Base-by-base conservation (phyloP, 495 filamentous ascomycete genomes). In the Xylaria flabelliformis region DNA sequence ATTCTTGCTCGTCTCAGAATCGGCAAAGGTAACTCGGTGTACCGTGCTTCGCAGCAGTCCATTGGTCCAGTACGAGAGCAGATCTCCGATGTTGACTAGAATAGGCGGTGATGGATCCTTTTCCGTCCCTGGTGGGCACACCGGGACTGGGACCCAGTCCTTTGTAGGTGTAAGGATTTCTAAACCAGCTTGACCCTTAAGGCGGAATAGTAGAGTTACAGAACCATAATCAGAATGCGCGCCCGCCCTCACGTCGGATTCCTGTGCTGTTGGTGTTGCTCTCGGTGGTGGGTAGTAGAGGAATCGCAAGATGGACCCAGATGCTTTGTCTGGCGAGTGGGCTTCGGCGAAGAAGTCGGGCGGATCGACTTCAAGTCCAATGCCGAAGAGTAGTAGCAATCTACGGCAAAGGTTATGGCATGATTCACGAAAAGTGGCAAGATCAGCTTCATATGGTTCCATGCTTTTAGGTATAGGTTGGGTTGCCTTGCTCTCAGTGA, bases 191-290 rank as follows among this genome's bases (percentile, higher is more conserved):
- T 97, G 93, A 1, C 91, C 91, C 9, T 89, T 88, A 1, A 92
- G 88, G 75, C 95, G 94, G 82, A 98, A 98, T 21, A 98, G 87
- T 0, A 97, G 84, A 0, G 95, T 97, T 62, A 97, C 83, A 2
- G 90, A 94, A 15, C 94, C 95, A 77, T 97, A 97, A 77, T 98
- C 95, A 9, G 91, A 95, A 80, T 99, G 95, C 2, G 91, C 93
- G 0, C 94, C 95, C 0, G 94, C 94, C n/a, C 96, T 85, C 81
- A 98, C 78, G 69, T 85, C 79, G 77, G 91, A 88, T 69, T 86
- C 90, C 80, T 92, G 89, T 3, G 91, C 90, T 69, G 91, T 88
- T 29, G 92, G 89, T 13, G 91, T 88, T 48, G 91, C 85, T 77
- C 89, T 86, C 13, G 91, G 82, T 7, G 90, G 85, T 0, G 92